Base-by-base conservation (phyloP, 306 rosid genomes). In the Luffa aegyptiaca region DNA sequence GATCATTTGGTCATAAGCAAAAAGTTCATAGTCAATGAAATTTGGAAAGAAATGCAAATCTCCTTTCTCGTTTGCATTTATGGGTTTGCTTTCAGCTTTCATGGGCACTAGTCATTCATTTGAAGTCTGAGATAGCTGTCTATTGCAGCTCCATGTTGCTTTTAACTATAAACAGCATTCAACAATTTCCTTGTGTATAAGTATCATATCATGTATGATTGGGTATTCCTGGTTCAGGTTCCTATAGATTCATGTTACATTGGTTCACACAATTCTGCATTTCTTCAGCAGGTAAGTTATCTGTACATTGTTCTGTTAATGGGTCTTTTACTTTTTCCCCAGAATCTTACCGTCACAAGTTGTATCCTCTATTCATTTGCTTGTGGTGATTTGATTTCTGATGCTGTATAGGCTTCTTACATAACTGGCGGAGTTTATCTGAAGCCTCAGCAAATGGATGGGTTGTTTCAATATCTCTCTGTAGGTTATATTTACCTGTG, bases 231-330 rank as follows among this genome's bases (percentile, higher is more conserved):
- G 26, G 26, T 82, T 85, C 90, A 95, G 99, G 96, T 95, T 86
- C 97, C 96, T 59, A 88, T 93, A 81, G 99, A 95, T 83, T 91
- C 97, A 56, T 95, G 99, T 80, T 91, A 86, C 81, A 87, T 95
- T 69, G 99, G 94, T 58, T 81, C 91, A 4, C 87, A 79, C 83
- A 95, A 95, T 85, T 95, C 99, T 77, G 93, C 97, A 73, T 95
- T 95, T 87, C 93, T 95, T 80, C 97, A 95, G 91, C 99, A 95
- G 99, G 99, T 95, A 88, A 63, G 64, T 82, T 91, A 89, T 52
- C 84, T 85, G 33, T 58, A 13, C 44, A 26, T 77, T 4, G 5
- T 45, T 45, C 26, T 58, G 64, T 52, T 55, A 71, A 5, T 21
- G 8, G 41, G 56, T 16, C 3, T 46, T 72, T 46, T 72, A 11